Evolutionary conservation across 805 yeast genomes (phyloP).

Genomic region (Suhomyces emberorum): DNA sequence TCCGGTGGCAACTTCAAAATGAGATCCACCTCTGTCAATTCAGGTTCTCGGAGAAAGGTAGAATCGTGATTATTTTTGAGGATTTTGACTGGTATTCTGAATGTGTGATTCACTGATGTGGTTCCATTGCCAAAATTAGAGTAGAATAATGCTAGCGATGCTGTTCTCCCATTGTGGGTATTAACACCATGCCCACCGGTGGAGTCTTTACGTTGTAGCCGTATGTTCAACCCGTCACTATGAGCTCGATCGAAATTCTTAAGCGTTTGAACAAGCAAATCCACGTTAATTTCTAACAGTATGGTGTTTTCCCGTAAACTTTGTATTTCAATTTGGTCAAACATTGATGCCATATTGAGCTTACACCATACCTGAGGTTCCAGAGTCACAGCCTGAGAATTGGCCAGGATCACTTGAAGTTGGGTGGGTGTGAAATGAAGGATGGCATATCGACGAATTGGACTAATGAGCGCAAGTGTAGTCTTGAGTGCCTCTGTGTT

Average conservation of each 20-base stretch:
- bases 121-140: constrained; percentile 42
- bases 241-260: constrained; percentile 53
- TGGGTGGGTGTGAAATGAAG: constrained; percentile 51
- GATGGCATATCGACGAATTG: constrained; percentile 53
- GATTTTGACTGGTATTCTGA: constrained; percentile 68
- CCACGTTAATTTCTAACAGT: constrained; percentile 60
- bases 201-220: constrained; percentile 47
- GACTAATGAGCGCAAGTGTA: constrained; percentile 48
- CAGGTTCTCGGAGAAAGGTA: constrained; percentile 57
- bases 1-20: constrained; percentile 51
- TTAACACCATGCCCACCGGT: constrained; percentile 20
- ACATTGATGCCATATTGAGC: constrained; percentile 41
- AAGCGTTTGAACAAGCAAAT: constrained; percentile 55
- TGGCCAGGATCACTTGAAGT: constrained; percentile 48
- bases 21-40: constrained; percentile 50
- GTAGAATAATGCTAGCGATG: constrained; percentile 55
- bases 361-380: constrained; percentile 74
- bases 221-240: constrained; percentile 47
- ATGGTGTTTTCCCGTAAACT: constrained; percentile 54
- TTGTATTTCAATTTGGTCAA: constrained; percentile 49
- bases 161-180: constrained; percentile 35
- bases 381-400: constrained; percentile 36
- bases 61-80: constrained; percentile 53
- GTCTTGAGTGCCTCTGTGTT: constrained; percentile 28
- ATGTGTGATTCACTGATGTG: constrained; percentile 57